Evolutionary conservation across 768 basidiomycete genomes (phyloP), one percentile per base, ranked within the genome.

Genomic region (Lactarius hatsudake): DNA sequence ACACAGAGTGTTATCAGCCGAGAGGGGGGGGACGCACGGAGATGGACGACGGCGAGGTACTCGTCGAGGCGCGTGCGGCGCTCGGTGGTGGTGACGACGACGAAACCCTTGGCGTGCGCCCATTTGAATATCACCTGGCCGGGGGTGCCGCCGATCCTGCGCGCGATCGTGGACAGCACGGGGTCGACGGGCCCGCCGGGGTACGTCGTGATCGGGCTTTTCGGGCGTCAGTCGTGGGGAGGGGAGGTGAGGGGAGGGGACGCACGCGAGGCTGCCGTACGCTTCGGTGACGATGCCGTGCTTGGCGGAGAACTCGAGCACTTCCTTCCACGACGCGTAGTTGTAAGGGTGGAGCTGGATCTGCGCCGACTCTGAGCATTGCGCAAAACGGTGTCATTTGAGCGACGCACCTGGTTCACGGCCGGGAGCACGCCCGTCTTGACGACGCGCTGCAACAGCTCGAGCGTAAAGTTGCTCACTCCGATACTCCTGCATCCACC

Each of bases 341-440:
- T 89, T 84, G 73, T 90, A 91, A 13, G 91, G 89, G 73, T 90
- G 87, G 38, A 91, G 77, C 66, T 82, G 81, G 59, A 91, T 87
- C 86, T 90, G 64, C 5, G 38, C 53, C 42, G 34, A 34, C 34
- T 34, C 1, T 34, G 1, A 9, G 1, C 36, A 36, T 36, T 10
- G 36, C 10, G 0, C 36, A 38, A 38, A 38, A 38, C 4, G 12
- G 36, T 38, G 36, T 38, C 12, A n/a, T 38, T 7, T 4, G 2
- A 23, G 34, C 18, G 18, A 71, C 68, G 4, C n/a, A 86, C 89
- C 79, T 92, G 90, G 72, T 93, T 90, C 48, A 88, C 88, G 1
- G 84, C 87, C 4, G 90, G 90, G 43, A 81, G 84, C 70, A 87
- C 79, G 0, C 86, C 86, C 0, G 75, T 73, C 70, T 82, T 83